Evolutionary conservation across 2,329 filamentous ascomycete genomes (phyloP).

Genomic region (Trichoderma citrinoviride): DNA sequence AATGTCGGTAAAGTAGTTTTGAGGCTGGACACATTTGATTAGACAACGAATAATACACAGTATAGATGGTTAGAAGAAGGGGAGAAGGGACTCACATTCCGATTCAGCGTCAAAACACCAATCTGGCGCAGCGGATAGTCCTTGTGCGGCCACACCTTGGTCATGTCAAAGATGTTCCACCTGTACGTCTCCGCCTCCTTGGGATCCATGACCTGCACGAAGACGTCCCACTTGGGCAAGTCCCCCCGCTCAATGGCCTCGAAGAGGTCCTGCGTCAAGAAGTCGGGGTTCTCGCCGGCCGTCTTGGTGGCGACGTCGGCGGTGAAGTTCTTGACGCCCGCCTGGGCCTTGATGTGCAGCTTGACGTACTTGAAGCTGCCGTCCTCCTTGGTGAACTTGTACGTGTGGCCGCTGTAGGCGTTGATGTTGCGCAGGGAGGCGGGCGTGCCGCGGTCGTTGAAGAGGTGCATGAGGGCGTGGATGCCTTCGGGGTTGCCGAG

Average conservation of each 20-base stretch:
- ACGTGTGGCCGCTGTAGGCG: constrained; percentile 49
- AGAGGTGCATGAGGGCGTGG: constrained; percentile 52
- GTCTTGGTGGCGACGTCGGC: constrained; percentile 37
- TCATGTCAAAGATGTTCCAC: constrained; percentile 68
- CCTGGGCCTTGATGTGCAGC: constrained; percentile 48
- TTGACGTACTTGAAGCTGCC: constrained; percentile 51
- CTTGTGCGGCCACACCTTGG: constrained; percentile 70
- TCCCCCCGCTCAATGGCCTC: constrained; percentile 46
- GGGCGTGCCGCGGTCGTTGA: constrained; percentile 49
- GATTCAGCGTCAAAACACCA: constrained; percentile 66
- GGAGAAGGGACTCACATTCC: constrained; percentile 48
- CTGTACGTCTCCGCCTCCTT: constrained; percentile 46
- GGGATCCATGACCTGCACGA: constrained; percentile 54
- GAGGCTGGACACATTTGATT: constrained; percentile 35
- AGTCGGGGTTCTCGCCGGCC: constrained; percentile 51
- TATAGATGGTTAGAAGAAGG: background rate
- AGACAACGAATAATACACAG: too few relatives aligned
- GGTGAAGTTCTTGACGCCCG: constrained; percentile 45
- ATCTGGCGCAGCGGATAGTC: constrained; percentile 62
- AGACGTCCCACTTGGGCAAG: constrained; percentile 50
- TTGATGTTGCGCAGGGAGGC: constrained; percentile 46
- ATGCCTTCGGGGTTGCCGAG: constrained; percentile 46
- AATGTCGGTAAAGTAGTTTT: constrained; percentile 51
- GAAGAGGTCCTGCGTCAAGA: constrained; percentile 38
- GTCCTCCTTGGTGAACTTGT: constrained; percentile 44